phyloP scores from a whole-genome alignment of 768 basidiomycete species.

The Amanita phalloides region DNA sequence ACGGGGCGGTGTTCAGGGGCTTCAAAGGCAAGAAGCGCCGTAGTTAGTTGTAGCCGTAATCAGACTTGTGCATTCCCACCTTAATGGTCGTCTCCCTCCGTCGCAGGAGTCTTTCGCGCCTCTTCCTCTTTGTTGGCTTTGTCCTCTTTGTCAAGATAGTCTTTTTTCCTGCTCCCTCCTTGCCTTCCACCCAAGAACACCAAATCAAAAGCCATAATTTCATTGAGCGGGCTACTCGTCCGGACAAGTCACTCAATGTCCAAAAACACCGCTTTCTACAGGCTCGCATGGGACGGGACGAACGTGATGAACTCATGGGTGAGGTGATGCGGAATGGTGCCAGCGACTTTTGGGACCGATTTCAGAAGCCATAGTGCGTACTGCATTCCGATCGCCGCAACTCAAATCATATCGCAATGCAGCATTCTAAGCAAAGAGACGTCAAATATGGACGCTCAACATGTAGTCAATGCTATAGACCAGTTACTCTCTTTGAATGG shows the following conservation, averaged over 20 bases:
- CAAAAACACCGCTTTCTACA: slow-evolving; percentile 86
- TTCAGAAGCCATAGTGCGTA: slow-evolving; percentile 76
- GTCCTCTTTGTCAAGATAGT: slow-evolving; percentile 27
- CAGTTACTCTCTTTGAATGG: slow-evolving; percentile 92
- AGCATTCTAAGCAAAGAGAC: slow-evolving; percentile 81
- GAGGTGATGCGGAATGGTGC: slow-evolving; percentile 68
- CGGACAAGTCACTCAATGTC: slow-evolving; percentile 78
- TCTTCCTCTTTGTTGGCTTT: slow-evolving; percentile 23
- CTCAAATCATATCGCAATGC: background rate
- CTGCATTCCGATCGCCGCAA: background rate
- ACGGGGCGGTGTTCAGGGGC: slow-evolving; percentile 60
- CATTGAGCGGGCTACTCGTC: slow-evolving; percentile 41
- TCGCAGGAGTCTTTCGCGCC: slow-evolving; percentile 34
- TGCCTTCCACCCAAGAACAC: slow-evolving; percentile 18
- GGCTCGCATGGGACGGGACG: slow-evolving; percentile 79
- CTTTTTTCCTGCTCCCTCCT: slow-evolving; percentile 23
- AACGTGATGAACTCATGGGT: slow-evolving; percentile 70
- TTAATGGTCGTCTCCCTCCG: slow-evolving; percentile 34
- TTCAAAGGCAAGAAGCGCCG: slow-evolving; percentile 29
- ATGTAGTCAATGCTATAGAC: slow-evolving; percentile 82
- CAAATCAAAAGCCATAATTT: slow-evolving; percentile 42
- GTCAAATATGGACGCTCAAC: slow-evolving; percentile 82
- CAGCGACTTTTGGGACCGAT: slow-evolving; percentile 84
- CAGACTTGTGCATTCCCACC: background rate
- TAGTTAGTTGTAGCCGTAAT: background rate